Percentiles rank a stretch among this genome's conserved stretches.
Conservation (phyloP, 495 filamentous ascomycete species). For the Usnea hakonensis region DNA sequence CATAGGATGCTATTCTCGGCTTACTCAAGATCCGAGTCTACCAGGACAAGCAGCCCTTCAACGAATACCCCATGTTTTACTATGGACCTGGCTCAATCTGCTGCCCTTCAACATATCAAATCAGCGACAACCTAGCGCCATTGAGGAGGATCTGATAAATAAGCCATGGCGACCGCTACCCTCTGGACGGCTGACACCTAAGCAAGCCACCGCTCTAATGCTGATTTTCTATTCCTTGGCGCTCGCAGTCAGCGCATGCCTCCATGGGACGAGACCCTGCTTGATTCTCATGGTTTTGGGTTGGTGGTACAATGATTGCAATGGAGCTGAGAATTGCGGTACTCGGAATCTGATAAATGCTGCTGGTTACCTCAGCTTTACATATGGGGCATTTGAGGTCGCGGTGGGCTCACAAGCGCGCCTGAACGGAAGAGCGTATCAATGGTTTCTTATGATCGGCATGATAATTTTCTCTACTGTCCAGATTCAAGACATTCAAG, state of each 20-base stretch:
- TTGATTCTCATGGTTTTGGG: slow-evolving; percentile 24
- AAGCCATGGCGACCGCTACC: slow-evolving; percentile 37
- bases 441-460: slow-evolving; percentile 39
- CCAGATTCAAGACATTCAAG: slow-evolving; percentile 44
- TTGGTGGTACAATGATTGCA: slow-evolving; percentile 32
- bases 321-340: slow-evolving; percentile 24
- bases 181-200: slow-evolving; percentile 18
- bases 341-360: slow-evolving; percentile 32
- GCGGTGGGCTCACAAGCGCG: slow-evolving; percentile 8
- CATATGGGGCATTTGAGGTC: slow-evolving; percentile 28
- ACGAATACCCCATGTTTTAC: slow-evolving; percentile 14
- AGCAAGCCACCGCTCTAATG: slow-evolving; percentile 23
- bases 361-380: slow-evolving; percentile 26
- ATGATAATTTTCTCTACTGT: slow-evolving; percentile 42
- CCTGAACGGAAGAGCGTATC: not conserved
- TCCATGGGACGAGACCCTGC: slow-evolving; percentile 24
- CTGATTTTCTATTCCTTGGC: slow-evolving; percentile 16
- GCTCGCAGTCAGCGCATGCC: slow-evolving; percentile 7
- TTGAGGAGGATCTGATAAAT: slow-evolving; percentile 32
- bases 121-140: slow-evolving; percentile 25
- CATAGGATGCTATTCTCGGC: not conserved
- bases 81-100: slow-evolving; percentile 33
- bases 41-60: not conserved
- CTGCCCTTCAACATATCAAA: slow-evolving; percentile 32
- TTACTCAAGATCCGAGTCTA: not conserved